Evolutionary conservation across 768 basidiomycete species (phyloP), one percentile per base, ranked within the genome.

Genomic region (Austroboletus festivus): DNA sequence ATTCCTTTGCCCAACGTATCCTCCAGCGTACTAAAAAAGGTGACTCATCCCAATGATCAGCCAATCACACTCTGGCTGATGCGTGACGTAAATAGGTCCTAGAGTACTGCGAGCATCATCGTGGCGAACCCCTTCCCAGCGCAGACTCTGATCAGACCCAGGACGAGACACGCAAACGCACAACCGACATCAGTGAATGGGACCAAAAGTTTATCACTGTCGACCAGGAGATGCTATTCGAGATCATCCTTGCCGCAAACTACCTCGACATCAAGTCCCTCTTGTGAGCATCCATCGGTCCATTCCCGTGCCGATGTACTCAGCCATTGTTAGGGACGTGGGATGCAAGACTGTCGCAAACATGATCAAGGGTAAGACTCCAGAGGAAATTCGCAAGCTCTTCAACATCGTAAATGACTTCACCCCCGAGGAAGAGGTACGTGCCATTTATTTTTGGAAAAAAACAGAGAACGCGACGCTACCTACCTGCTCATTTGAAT

Each of bases 291-390:
- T 22, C 26, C 20, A 4, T 21, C 5, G 11, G 10, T 15, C 4
- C 10, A 22, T 48, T 20, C 40, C 61, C 16, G 44, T 16, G 15
- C 26, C 38, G 20, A 20, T 15, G n/a, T 40, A 26, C 41, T 51
- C 39, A 30, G 51, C 44, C 23, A 24, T 19, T n/a, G 23, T 31
- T 56, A 95, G 93, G 57, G 94, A 96, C 63, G 92, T 96, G 50
- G 94, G 94, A 1, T 96, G 94, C 82, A 95, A 96, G 78, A 96
- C 93, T 4, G 94, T 96, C 5, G 96, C 96, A 13, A 98, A 98
- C 79, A 99, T 98, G 96, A 98, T 99, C 81, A 98, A 99, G 76
- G 96, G 96, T 28, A 99, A 99, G 81, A 95, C 94, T 4, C 96
- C 96, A 20, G 96, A 98, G 69, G 96, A 98, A 73, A 98, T 99